Conservation (phyloP, 169 alveolate species). For the Ichthyophthirius multifiliis region DNA sequence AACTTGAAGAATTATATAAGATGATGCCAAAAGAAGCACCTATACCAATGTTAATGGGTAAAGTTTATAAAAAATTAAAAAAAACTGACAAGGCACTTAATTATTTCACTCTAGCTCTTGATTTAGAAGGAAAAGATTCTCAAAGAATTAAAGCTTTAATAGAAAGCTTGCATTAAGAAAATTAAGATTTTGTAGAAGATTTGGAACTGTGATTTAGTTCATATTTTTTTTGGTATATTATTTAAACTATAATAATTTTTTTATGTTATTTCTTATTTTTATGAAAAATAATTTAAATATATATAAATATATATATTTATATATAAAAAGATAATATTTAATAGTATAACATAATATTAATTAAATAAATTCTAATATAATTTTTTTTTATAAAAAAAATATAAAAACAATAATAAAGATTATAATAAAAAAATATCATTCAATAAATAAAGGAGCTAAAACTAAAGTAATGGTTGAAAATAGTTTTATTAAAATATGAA, state of each 20-base stretch:
- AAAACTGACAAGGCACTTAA: slow-evolving; percentile 69
- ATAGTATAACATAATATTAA: too few species aligned
- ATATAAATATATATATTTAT: too few species aligned
- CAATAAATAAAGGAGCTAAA: slow-evolving; percentile 56
- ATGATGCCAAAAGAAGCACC: slow-evolving; percentile 81
- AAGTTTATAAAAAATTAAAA: slow-evolving; percentile 63
- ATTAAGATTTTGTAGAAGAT: slow-evolving; percentile 36
- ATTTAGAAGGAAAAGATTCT: slow-evolving; percentile 78
- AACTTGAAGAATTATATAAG: slow-evolving; percentile 52
- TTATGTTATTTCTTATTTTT: too few species aligned
- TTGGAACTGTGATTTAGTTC: slow-evolving; percentile 29
- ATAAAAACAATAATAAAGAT: too few species aligned
- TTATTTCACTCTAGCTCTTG: slow-evolving; percentile 74
- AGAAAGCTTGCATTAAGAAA: slow-evolving; percentile 50
- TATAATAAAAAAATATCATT: too few species aligned
- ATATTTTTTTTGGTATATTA: too few species aligned
- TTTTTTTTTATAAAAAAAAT: too few species aligned
- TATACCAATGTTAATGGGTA: slow-evolving; percentile 71
- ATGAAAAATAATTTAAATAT: too few species aligned
- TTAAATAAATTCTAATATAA: too few species aligned
- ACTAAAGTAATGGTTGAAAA: slow-evolving; percentile 64
- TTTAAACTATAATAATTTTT: too few species aligned
- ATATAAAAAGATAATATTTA: too few species aligned
- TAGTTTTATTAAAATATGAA: slow-evolving; percentile 63
- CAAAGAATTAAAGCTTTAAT: slow-evolving; percentile 54